These are phyloP conservation scores for Penicillium sp. DNA, from an alignment of 2,329 filamentous ascomycete genomes.

Conservation along the genomic window DNA sequence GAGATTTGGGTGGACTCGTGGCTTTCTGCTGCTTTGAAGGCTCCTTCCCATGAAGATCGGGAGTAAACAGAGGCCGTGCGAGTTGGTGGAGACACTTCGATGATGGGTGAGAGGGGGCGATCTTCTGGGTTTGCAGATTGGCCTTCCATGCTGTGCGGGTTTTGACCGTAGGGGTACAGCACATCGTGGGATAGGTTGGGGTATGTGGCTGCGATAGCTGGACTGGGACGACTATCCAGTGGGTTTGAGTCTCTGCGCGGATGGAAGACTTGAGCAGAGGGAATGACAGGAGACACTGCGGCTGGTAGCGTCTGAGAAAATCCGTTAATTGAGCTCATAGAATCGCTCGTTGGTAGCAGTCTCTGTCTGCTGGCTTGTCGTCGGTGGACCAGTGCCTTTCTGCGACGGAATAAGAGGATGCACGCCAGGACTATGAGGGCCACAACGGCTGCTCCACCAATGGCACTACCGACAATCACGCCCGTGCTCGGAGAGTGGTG, in stretches of 20 bases:
- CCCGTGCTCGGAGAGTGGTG: slow-evolving; percentile 7
- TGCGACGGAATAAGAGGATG: slow-evolving; percentile 22
- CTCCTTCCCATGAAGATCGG: slow-evolving; percentile 7
- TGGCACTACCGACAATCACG: slow-evolving; percentile 27
- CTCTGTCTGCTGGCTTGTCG: slow-evolving; percentile 16
- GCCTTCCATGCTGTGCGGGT: background rate
- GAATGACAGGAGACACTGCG: background rate
- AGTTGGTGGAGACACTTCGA: slow-evolving; percentile 13
- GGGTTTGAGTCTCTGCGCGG: background rate
- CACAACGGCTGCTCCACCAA: slow-evolving; percentile 26
- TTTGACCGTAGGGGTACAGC: background rate
- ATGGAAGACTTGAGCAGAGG: slow-evolving; percentile 12
- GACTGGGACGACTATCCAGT: background rate
- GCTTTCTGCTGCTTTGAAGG: background rate
- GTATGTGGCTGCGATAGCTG: slow-evolving; percentile 2
- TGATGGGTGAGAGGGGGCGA: slow-evolving; percentile 6
- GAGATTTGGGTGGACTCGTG: slow-evolving; percentile 7
- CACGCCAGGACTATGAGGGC: slow-evolving; percentile 23
- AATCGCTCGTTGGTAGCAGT: slow-evolving; percentile 13
- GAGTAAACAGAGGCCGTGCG: slow-evolving; percentile 16
- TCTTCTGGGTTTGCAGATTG: background rate
- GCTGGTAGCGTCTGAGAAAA: slow-evolving; percentile 8
- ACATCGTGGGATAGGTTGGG: slow-evolving; percentile 7
- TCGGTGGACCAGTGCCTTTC: slow-evolving; percentile 7
- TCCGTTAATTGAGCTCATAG: slow-evolving; percentile 14